A percentile compares a stretch with the other conserved stretches of the same genome.
phyloP scores from a whole-genome alignment of 169 alveolate species.

The Plasmodium yoelii region DNA sequence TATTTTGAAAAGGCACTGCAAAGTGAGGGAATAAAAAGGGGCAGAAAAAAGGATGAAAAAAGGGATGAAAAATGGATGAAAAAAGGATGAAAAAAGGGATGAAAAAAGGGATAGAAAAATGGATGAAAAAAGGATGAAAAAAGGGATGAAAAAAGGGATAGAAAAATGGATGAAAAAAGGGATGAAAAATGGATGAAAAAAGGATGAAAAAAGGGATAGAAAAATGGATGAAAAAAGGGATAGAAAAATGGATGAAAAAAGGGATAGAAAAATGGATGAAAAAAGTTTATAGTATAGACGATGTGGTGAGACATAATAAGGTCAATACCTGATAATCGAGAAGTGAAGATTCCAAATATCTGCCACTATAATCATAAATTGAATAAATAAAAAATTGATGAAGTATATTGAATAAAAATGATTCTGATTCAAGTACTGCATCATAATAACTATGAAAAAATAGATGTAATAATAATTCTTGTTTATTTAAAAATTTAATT shows the following conservation, averaged over 20 bases:
- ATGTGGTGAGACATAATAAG: no score
- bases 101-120: background rate
- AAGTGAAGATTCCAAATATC: slow-evolving; percentile 36
- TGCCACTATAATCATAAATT: slow-evolving; percentile 47
- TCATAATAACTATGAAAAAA: slow-evolving; percentile 57
- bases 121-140: background rate
- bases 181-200: background rate
- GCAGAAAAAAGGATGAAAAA: background rate
- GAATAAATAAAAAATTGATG: slow-evolving; percentile 65
- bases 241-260: background rate
- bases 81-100: background rate
- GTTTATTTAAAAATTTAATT: slow-evolving; percentile 36
- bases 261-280: background rate
- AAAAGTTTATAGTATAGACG: no score
- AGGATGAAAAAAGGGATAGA: no score
- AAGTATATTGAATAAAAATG: background rate
- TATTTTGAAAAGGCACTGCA: slow-evolving; percentile 63
- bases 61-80: background rate
- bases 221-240: no score
- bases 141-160: no score
- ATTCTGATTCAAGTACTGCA: slow-evolving; percentile 31
- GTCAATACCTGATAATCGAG: slow-evolving; percentile 35
- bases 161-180: background rate
- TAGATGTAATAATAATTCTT: slow-evolving; percentile 22
- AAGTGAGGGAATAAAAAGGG: background rate